A percentile compares a stretch with the other conserved stretches of the same genome.
Evolutionary conservation across 2,329 filamentous ascomycete species (phyloP).

Genomic region (Penicillium sp.): DNA sequence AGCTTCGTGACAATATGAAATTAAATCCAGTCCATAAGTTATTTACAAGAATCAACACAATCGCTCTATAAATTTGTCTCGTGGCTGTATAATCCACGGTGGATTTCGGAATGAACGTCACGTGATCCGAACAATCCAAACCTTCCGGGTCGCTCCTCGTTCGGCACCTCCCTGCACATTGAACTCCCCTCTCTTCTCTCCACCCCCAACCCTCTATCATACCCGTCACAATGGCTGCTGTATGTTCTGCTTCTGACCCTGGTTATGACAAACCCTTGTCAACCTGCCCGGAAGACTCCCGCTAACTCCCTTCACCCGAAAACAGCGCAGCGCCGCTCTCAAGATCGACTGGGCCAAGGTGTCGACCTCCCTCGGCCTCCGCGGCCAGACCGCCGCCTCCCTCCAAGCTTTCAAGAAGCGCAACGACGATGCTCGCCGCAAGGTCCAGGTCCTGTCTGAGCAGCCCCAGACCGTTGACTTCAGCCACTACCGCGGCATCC

Average conservation of each 20-base stretch:
- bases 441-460: conserved; percentile 74
- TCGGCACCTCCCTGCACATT: conserved; percentile 30
- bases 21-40: neutral
- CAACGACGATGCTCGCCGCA: conserved; percentile 96
- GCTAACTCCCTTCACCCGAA: conserved; percentile 20
- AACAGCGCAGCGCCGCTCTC: conserved; percentile 88
- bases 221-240: conserved; percentile 37
- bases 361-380: conserved; percentile 85
- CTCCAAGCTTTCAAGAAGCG: conserved; percentile 98
- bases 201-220: conserved; percentile 21
- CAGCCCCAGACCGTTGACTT: conserved; percentile 85
- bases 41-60: neutral
- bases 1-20: neutral
- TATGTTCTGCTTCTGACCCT: conserved; percentile 21
- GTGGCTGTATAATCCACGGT: neutral
- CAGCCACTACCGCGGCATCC: conserved; percentile 73
- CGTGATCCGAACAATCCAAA: conserved; percentile 31
- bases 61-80: neutral
- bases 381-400: conserved; percentile 82
- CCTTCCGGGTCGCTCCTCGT: conserved; percentile 33
- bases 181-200: conserved; percentile 26
- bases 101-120: conserved; percentile 19
- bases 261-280: neutral
- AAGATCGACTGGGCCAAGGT: conserved; percentile 99
- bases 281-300: conserved; percentile 7